These are phyloP conservation scores for Penicillium desertorum DNA, from an alignment of 495 filamentous ascomycete genomes.

Conservation along the genomic window DNA sequence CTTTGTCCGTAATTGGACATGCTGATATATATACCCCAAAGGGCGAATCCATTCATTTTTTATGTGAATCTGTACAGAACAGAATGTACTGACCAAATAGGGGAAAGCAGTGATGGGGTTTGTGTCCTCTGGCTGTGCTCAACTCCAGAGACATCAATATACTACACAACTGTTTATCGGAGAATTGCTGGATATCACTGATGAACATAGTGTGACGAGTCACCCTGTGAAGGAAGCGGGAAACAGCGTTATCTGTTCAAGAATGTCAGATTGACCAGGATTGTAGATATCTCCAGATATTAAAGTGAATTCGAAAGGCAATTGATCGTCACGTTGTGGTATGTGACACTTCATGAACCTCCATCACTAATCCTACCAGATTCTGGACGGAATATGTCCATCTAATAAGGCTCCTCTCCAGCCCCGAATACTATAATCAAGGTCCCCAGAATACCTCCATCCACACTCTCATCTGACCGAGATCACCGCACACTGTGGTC, in stretches of 20 bases:
- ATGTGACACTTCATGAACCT: too few relatives aligned
- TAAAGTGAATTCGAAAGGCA: not conserved
- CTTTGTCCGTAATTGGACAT: not conserved
- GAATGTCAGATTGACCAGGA: too few relatives aligned
- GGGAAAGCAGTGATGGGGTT: too few relatives aligned
- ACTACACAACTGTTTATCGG: not conserved
- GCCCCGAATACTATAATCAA: not conserved
- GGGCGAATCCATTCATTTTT: not conserved
- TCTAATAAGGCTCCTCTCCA: not conserved
- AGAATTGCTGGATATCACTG: not conserved
- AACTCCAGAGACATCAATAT: too few relatives aligned
- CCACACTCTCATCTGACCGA: not conserved
- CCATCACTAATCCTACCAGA: not conserved
- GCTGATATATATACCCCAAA: not conserved
- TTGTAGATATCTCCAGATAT: not conserved
- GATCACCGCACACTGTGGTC: not conserved
- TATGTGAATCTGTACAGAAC: too few relatives aligned
- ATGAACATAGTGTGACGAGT: not conserved
- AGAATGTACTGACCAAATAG: too few relatives aligned
- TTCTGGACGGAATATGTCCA: not conserved
- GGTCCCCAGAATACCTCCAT: not conserved
- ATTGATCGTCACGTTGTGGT: too few relatives aligned
- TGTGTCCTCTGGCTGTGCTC: too few relatives aligned
- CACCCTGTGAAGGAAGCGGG: too few relatives aligned
- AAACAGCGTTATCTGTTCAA: too few relatives aligned